Evolutionary conservation across 2,329 filamentous ascomycete genomes (phyloP), one percentile per base, ranked within the genome.

Genomic region (Cadophora malorum): DNA sequence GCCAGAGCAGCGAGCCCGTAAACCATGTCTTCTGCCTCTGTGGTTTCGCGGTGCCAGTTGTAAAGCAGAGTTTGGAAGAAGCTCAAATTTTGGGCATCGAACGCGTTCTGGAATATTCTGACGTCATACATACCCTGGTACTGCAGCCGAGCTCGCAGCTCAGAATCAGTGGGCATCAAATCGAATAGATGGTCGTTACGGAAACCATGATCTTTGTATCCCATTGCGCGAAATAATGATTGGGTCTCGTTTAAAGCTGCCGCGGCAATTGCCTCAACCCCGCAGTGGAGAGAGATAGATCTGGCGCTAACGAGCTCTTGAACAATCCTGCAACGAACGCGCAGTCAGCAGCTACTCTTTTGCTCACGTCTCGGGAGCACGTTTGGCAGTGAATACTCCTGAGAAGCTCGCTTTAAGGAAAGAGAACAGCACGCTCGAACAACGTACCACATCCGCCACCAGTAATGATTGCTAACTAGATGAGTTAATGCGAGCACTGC

Each of bases 301-400:
- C 28, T 50, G 6, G 64, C 64, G 19, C 47, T 49, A 4, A 58
- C 45, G 6, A 66, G 33, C 23, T 66, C 64, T 35, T 66, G 58
- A 9, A 66, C 49, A 21, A 66, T 56, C 64, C 28, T 28, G 28
- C 28, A 28, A 28, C 28, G 28, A 28, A 28, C 28, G 28, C 28
- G 28, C 28, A 28, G 28, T 28, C 28, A 28, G 28, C 28, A 28
- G 28, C 28, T 28, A 28, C 28, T 28, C 28, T 28, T 28, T 28
- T 28, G 3, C 28, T 28, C 5, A 28, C 28, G 28, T 28, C 28
- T 28, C 28, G 28, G 28, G 28, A 28, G 28, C 28, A 28, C 28
- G 3, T 28, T 28, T 28, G 28, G 28, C 28, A 28, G 28, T 28
- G 28, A 28, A 28, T 28, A 28, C 28, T 28, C 28, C 28, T 28